Percentiles rank a stretch among this genome's conserved stretches.
Conservation (phyloP, 176 grass and related monocot genomes). For the Chrysopogon serrulatus region DNA sequence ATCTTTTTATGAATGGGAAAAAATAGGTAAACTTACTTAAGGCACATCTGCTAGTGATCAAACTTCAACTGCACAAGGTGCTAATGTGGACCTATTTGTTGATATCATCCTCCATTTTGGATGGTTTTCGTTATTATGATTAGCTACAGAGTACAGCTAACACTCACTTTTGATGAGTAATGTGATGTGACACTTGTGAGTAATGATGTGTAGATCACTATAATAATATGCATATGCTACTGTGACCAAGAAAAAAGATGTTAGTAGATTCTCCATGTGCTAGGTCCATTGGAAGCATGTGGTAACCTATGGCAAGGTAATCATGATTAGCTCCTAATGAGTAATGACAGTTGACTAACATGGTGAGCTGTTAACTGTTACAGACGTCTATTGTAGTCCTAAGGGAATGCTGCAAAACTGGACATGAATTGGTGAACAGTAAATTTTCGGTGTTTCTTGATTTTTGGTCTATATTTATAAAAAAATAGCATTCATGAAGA, state of each 20-base stretch:
- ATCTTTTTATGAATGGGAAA: background rate
- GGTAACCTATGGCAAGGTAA: background rate
- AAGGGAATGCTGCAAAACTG: background rate
- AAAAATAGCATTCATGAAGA: background rate
- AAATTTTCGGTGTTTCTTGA: background rate
- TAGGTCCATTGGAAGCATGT: background rate
- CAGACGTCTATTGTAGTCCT: background rate
- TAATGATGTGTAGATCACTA: background rate
- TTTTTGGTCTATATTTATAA: background rate
- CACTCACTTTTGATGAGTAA: background rate
- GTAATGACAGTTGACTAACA: background rate
- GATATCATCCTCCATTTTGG: background rate
- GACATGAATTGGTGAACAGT: background rate
- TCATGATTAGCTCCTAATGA: background rate
- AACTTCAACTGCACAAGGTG: background rate
- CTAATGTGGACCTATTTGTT: background rate
- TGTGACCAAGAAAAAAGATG: background rate
- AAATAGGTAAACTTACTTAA: background rate
- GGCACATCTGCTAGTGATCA: background rate
- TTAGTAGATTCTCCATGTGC: background rate
- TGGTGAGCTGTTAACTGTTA: background rate
- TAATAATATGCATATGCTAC: background rate
- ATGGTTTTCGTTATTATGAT: background rate
- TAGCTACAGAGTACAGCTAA: background rate
- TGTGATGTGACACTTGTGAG: background rate